These are phyloP conservation scores for Hypomyces rosellus DNA, from an alignment of 2,329 filamentous ascomycete species.

Conservation along the genomic window DNA sequence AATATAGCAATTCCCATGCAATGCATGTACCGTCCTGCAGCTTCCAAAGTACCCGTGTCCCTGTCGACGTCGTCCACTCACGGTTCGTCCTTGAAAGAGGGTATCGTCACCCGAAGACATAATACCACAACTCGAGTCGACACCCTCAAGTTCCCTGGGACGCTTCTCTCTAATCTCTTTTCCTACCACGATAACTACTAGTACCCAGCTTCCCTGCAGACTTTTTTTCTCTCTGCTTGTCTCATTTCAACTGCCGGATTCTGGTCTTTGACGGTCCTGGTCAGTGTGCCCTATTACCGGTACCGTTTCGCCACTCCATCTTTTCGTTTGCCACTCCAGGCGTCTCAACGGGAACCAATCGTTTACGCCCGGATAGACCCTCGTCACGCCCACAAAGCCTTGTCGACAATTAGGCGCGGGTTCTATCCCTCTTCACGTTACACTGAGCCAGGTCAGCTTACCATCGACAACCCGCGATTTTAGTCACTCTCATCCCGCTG, in stretches of 20 bases:
- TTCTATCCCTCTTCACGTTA: constrained; percentile 7
- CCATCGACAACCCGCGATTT: constrained; percentile 10
- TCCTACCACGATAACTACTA: not conserved
- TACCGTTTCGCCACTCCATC: constrained; percentile 11
- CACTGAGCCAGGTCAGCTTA: constrained; percentile 16
- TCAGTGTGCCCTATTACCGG: constrained; percentile 4
- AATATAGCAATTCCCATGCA: constrained; percentile 15
- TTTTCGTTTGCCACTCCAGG: constrained; percentile 8
- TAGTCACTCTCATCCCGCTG: constrained; percentile 12
- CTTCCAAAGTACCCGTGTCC: constrained; percentile 21
- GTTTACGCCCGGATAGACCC: constrained; percentile 10
- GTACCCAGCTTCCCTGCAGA: not conserved
- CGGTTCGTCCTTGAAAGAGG: constrained; percentile 17
- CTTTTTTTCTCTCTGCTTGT: not conserved
- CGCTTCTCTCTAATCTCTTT: not conserved
- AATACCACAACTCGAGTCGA: constrained; percentile 9
- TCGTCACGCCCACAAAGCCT: constrained; percentile 6
- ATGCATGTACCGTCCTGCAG: constrained; percentile 20
- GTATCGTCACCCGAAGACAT: constrained; percentile 25
- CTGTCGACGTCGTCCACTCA: constrained; percentile 23
- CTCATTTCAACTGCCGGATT: not conserved
- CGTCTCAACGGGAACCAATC: constrained; percentile 6
- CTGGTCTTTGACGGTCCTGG: not conserved
- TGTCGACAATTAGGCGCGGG: constrained; percentile 10
- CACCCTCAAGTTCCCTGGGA: not conserved